Evolutionary conservation across 306 rosid species (phyloP).

Genomic region (Prinsepia uniflora): DNA sequence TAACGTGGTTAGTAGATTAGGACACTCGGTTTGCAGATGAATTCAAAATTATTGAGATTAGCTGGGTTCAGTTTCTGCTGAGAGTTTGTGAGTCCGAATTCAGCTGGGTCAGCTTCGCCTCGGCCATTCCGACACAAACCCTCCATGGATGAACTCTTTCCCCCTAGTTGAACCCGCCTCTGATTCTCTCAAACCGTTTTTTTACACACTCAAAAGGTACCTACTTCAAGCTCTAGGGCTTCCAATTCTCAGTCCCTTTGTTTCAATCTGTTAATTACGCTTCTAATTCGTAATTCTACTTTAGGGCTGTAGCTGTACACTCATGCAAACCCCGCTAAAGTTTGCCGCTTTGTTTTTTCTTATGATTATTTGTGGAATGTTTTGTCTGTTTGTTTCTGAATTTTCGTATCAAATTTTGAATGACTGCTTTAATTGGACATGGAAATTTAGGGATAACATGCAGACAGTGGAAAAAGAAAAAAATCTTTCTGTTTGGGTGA

Average conservation of each 20-base stretch:
- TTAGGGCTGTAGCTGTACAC: not conserved
- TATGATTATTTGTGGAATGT: not conserved
- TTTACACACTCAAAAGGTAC: not conserved
- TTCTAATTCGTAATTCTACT: not conserved
- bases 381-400: not conserved
- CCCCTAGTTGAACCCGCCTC: slow-evolving; percentile 3
- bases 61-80: too few species aligned
- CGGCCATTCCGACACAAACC: not conserved
- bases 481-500: not conserved
- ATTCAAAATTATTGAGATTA: too few species aligned
- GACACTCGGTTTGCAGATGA: too few species aligned
- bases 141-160: slow-evolving; percentile 19
- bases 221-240: slow-evolving; percentile 5
- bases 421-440: not conserved
- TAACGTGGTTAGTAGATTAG: too few species aligned
- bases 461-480: not conserved
- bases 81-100: not conserved
- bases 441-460: not conserved
- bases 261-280: not conserved
- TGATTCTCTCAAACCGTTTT: slow-evolving; percentile 17
- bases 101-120: slow-evolving; percentile 8
- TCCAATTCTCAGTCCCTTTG: not conserved
- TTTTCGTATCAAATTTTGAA: not conserved
- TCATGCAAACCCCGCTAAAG: not conserved
- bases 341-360: not conserved